Evolutionary conservation across 2,329 filamentous ascomycete genomes (phyloP), one percentile per base, ranked within the genome.

Genomic region (Epichloe uncinata): DNA sequence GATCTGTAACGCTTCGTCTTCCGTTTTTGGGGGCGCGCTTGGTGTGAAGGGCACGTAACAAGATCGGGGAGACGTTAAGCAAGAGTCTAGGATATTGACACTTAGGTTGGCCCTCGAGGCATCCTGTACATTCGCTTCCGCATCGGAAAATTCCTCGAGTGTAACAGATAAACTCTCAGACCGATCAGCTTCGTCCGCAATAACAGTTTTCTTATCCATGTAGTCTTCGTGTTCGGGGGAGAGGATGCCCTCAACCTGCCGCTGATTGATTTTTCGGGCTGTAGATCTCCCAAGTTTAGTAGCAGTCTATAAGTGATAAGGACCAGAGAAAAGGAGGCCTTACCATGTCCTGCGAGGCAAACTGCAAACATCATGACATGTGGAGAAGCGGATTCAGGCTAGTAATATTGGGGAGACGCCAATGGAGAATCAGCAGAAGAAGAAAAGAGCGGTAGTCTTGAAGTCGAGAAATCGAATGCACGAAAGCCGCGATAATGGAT

Each of bases 321-420:
- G 33, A 35, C n/a, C 43, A 20, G 33, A 13, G 33, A 16, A 45
- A 13, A 26, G 22, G n/a, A 20, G n/a, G 5, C 6, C 43, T 45
- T 34, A 36, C 43, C 30, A 20, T 13, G 20, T 45, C 2, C 43
- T 45, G 15, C 13, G 30, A 30, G 30, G 22, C 22, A 33, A 20
- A 9, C 5, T 3, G 13, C 16, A n/a, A 33, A 20, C 43, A 45
- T 35, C 15, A 18, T 18, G n/a, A 15, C 30, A 45, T 4, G 4
- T 26, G 22, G 5, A 35, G 15, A 16, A 45, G 43, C 33, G 43
- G 9, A 30, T 9, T 22, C 5, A 16, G 22, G 33, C 87, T 22
- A 35, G 9, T 20, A 20, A 33, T 20, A 20, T 20, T 20, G 3
- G 18, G 33, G 13, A 22, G 43, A 22, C 34, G 43, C 33, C 22